Evolutionary conservation across 306 rosid genomes (phyloP).

Genomic region (Vigna reflexopilosa): DNA sequence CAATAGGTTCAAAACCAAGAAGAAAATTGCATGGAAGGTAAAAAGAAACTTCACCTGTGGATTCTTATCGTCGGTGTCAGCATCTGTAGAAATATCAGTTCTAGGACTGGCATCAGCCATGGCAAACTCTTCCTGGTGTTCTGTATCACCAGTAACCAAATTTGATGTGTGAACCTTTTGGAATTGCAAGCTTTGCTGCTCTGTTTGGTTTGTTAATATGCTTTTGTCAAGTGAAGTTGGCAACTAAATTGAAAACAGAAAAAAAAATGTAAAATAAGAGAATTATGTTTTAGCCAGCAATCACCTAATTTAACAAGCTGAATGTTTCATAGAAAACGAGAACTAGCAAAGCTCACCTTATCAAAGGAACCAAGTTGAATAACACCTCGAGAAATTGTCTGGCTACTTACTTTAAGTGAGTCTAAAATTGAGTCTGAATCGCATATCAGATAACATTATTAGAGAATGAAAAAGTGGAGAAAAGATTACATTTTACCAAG

Average conservation of each 20-base stretch:
- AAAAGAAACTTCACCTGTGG: slow-evolving; percentile 59
- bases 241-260: slow-evolving; percentile 38
- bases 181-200: slow-evolving; percentile 41
- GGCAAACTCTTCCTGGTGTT: slow-evolving; percentile 57
- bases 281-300: background rate
- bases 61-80: slow-evolving; percentile 87
- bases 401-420: slow-evolving; percentile 45
- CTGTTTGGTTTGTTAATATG: slow-evolving; percentile 27
- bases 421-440: slow-evolving; percentile 44
- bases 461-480: slow-evolving; percentile 23
- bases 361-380: slow-evolving; percentile 39
- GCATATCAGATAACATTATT: slow-evolving; percentile 37
- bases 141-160: slow-evolving; percentile 50
- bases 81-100: slow-evolving; percentile 95
- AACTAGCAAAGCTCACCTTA: slow-evolving; percentile 46
- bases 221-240: slow-evolving; percentile 44
- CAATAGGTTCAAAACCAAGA: background rate
- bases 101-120: slow-evolving; percentile 95
- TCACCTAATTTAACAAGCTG: slow-evolving; percentile 39
- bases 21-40: slow-evolving; percentile 33
- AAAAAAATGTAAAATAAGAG: slow-evolving; percentile 4
- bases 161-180: slow-evolving; percentile 53
- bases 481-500: slow-evolving; percentile 17
- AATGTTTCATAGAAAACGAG: slow-evolving; percentile 36
- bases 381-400: slow-evolving; percentile 45